Base-by-base conservation (phyloP, 2,329 filamentous ascomycete species). In the Pseudogymnoascus sp. region DNA sequence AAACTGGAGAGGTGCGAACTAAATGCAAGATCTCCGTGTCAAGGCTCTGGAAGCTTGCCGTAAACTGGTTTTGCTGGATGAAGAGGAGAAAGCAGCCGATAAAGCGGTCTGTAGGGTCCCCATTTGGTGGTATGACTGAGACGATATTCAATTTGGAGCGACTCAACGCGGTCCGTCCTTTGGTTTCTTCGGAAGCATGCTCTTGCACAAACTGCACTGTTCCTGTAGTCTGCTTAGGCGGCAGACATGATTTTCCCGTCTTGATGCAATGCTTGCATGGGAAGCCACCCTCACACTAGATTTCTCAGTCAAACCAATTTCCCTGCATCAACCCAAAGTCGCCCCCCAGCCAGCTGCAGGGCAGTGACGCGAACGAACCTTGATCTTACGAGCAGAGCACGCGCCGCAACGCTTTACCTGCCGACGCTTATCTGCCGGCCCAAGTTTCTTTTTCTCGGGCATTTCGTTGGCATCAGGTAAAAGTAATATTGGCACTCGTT, bases 261-360 rank as follows among this genome's bases (percentile, higher is more conserved):
- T 65, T 67, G 21, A 41, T 61, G 40, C 66, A 68, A 59, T 67
- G 64, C n/a, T 31, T 26, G 40, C 66, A 67, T 17, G 66, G 66
- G 10, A 44, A 39, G 6, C 63, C 62, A n/a, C 65, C 66, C 33
- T 63, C 61, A 24, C 66, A 68, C 66, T 68, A 39, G 11, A 57
- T 62, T 39, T 6, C 17, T 31, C 65, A 47, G 65, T 62, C 41
- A 60, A 35, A 35, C 36, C 10, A 59, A 44, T 35, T 8, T 41
- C 24, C 37, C 24, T n/a, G 6, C 13, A 50, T 33, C 15, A 24
- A 26, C 33, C 2, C 11, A 21, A 11, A 60, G 31, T 54, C 44
- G 11, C n/a, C 29, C 17, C 41, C 39, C 9, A 5, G n/a, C 13
- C 4, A 5, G n/a, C 13, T 6, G 15, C 26, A 26, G 11, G 26